Conservation (phyloP, 257 asterid species). For the Solanum chiquidenum region DNA sequence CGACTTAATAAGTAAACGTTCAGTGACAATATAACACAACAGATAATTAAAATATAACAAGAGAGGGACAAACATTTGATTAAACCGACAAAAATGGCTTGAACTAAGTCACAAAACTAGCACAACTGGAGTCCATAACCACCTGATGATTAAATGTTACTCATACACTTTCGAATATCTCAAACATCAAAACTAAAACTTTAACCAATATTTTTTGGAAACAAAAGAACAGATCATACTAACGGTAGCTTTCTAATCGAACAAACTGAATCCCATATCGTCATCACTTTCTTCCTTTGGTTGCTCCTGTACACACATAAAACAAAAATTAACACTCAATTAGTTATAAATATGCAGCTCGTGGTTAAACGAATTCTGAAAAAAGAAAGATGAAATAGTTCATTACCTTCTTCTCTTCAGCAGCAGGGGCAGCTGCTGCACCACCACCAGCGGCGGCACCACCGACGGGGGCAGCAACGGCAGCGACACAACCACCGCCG, state of each 20-base stretch:
- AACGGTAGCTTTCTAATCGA: constrained; percentile 20
- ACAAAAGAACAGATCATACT: neutral
- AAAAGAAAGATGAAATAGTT: neutral
- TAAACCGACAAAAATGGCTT: neutral
- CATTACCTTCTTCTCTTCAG: constrained; percentile 37
- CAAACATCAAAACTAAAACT: neutral
- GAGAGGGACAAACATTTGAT: neutral
- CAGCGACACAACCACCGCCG: constrained; percentile 57
- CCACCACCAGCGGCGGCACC: constrained; percentile 34
- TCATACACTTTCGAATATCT: neutral
- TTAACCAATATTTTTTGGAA: neutral
- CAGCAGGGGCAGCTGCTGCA: constrained; percentile 49
- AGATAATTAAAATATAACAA: neutral
- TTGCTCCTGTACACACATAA: constrained; percentile 29
- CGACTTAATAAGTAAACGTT: neutral
- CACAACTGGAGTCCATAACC: neutral
- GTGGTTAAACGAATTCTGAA: neutral
- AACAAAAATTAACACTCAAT: neutral
- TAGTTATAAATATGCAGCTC: neutral
- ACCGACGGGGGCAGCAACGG: constrained; percentile 32
- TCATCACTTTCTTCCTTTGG: constrained; percentile 48
- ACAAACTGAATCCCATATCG: constrained; percentile 42
- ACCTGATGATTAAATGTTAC: neutral
- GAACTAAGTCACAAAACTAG: neutral
- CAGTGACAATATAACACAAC: neutral